Evolutionary conservation across 495 filamentous ascomycete genomes (phyloP), one percentile per base, ranked within the genome.

Genomic region (Daldinia loculata): DNA sequence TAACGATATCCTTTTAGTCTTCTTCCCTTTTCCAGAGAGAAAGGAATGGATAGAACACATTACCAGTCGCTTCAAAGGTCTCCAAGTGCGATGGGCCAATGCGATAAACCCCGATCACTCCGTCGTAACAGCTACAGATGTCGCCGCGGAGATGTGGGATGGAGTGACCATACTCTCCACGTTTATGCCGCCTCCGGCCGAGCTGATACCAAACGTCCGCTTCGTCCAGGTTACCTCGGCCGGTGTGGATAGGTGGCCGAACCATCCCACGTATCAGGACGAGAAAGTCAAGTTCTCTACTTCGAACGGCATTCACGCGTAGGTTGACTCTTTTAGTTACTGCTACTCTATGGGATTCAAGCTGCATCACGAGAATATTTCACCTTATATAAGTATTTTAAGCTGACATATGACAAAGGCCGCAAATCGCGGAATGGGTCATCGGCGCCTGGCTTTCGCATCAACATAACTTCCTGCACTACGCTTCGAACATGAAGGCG

Each of bases 401-500:
- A 48, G 34, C 57, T 68, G 32, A 67, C 22, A 6, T 15, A 22
- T 56, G 6, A 22, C 2, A 17, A 65, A 81, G 80, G 3, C 76
- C 80, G 6, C 81, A 81, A 56, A 83, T 83, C 19, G 79, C 80
- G n/a, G 81, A 83, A 67, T 83, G 81, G 81, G 80, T 81, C 11
- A 79, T 83, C 8, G 79, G 75, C 15, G 78, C 78, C 19, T 83
- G 74, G 71, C 69, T 83, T 15, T 74, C 75, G 48, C 69, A 74
- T 34, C 64, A 68, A 15, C 81, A 82, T 60, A 69, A 76, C 24
- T 74, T 80, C 43, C 59, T 70, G 0, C 52, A 53, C 12, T 80
- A 77, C 53, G 51, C 67, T 1, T 43, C 17, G 19, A 32, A 70
- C 0, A 63, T 60, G 34, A 56, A 75, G 32, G 74, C 77, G 22